Conservation (phyloP, 2,329 filamentous ascomycete genomes). For the Colletotrichum phormii region DNA sequence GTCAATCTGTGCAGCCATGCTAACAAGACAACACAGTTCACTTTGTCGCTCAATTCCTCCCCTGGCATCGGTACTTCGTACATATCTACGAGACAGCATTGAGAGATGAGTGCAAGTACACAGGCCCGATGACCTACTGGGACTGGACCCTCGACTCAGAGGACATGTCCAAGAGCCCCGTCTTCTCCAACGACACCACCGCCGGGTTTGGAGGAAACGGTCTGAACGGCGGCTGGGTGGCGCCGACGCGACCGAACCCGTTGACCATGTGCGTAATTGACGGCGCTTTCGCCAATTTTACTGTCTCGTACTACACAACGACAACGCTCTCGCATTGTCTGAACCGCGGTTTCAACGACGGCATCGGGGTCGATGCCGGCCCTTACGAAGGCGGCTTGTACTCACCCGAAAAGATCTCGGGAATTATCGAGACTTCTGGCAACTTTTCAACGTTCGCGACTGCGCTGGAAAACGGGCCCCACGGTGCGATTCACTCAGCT, state of each 20-base stretch:
- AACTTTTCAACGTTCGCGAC: constrained; percentile 35
- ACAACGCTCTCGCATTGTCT: constrained; percentile 41
- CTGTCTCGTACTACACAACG: constrained; percentile 36
- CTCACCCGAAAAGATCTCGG: constrained; percentile 31
- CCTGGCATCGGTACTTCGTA: constrained; percentile 50
- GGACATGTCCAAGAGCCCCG: constrained; percentile 40
- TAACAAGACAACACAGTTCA: constrained; percentile 41
- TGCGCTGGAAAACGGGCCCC: constrained; percentile 43
- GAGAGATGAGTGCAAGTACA: constrained; percentile 42
- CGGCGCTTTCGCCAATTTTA: constrained; percentile 42
- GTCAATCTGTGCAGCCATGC: not conserved
- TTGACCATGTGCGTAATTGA: constrained; percentile 26
- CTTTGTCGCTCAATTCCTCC: constrained; percentile 44
- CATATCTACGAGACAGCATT: constrained; percentile 46
- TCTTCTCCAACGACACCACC: constrained; percentile 36
- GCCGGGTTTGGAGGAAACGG: constrained; percentile 48
- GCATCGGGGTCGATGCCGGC: constrained; percentile 16
- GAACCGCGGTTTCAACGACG: constrained; percentile 40
- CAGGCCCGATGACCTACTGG: constrained; percentile 43
- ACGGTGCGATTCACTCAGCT: constrained; percentile 42
- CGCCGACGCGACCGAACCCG: constrained; percentile 26
- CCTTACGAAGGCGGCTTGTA: constrained; percentile 1
- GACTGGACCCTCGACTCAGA: constrained; percentile 48
- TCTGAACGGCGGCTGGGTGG: not conserved
- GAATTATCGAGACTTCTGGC: constrained; percentile 9